Base-by-base conservation (phyloP, 208 protist genomes). In the Blastocrithidia nonstop region DNA sequence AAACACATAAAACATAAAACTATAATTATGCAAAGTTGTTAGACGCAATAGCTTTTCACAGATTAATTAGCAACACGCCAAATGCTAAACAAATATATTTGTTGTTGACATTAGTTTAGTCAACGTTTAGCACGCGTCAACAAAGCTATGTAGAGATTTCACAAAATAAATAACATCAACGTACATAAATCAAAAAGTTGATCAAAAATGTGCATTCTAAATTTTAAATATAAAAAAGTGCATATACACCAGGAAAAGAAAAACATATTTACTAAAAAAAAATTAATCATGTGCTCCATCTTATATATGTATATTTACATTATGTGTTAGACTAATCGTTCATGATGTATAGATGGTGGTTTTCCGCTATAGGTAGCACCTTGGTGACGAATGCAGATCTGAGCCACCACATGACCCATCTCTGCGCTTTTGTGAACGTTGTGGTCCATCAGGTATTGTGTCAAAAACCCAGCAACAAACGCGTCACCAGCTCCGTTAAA, bases 401-500 rank as follows among this genome's bases (percentile, higher is more conserved):
- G 37, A 5, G 88, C 83, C 0, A 74, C 47, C 7, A 62, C 80
- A 41, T 95, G 72, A 20, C 83, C 93, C 3, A 82, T 71, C 6
- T 50, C 27, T 11, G 92, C 81, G n/a, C 65, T 71, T 22, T 83
- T 31, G 6, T 75, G 24, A 23, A 67, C 59, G 37, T 67, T 58
- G 7, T 29, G 26, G 32, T 55, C 54, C 17, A 45, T 40, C 21
- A 72, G 20, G 39, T 94, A 79, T 38, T 85, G 67, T 27, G 88
- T 55, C 0, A 98, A 56, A 71, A 98, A 98, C 35, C 95, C 96
- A 40, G 86, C 95, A 15, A 96, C 94, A 58, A 98, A 98, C n/a
- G 86, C 72, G 55, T 98, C 96, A 27, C 96, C 96, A 20, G 95
- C 95, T 48, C 94, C 96, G 54, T 98, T 98, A 17, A 86, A 63